Evolutionary conservation across 228 moss, liverwort and hornwort genomes (phyloP), one percentile per base, ranked within the genome.

Genomic region (Sphagnum fallax): DNA sequence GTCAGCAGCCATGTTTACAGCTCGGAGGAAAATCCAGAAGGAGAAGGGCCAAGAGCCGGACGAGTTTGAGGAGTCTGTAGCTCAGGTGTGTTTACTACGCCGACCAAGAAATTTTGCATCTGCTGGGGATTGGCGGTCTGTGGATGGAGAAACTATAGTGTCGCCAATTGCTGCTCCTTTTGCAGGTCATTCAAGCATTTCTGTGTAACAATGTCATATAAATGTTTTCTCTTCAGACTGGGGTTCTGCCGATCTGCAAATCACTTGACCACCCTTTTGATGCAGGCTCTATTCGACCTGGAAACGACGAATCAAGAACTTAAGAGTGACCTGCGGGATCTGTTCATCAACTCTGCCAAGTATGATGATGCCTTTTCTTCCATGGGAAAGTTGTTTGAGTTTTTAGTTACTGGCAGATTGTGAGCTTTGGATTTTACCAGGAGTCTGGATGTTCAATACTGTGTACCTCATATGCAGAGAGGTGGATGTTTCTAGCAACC

Each of bases 1-100:
- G 68, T 65, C 62, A 73, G 73, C 71, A 72, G 74, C 74, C 81
- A 91, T 91, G 76, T 94, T 80, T 80, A 94, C 94, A 53, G 94
- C 90, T 71, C 88, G 91, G 65, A 82, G 94, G 89, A 94, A 94
- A 80, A 94, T 94, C 71, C 94, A 95, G 90, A 95, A 95, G 87
- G 95, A 95, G 90, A 95, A 89, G 81, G 95, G 92, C 69, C 87
- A 75, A 71, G 95, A 95, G 83, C 92, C 90, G 4, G 90, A 95
- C 71, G 95, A 90, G 79, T 88, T 95, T 60, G 95, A 95, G 72
- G 95, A 95, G 73, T 88, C 90, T 4, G 95, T 95, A 6, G 95
- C 95, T 48, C 94, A 94, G 89, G 77, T 81, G 65, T 9, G 32
- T 8, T 66, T 5, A 10, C 1, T 9, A 32, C 32, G 32, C 32